phyloP scores from a whole-genome alignment of 768 basidiomycete species.

The Trametes cubensis region DNA sequence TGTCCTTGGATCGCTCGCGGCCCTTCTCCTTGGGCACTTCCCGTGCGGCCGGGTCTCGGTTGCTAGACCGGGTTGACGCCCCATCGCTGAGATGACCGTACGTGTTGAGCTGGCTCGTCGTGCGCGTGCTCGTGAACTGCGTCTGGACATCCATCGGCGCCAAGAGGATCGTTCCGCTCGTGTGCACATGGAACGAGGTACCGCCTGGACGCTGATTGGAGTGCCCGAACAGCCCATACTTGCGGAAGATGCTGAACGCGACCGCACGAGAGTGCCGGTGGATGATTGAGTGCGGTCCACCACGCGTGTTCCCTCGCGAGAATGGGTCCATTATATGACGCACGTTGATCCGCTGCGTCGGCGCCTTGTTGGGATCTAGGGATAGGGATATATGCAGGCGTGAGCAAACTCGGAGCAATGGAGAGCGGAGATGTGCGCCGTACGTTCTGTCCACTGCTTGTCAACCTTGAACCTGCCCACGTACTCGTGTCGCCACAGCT shows the following conservation, averaged over 20 bases:
- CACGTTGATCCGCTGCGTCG: conserved; percentile 70
- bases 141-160: conserved; percentile 78
- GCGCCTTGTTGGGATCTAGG: conserved; percentile 56
- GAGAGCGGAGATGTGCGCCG: conserved; percentile 13
- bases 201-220: conserved; percentile 17
- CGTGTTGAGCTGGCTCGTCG: conserved; percentile 66
- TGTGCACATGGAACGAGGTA: conserved; percentile 27
- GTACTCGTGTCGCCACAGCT: conserved; percentile 67
- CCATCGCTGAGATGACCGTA: conserved; percentile 64
- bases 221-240: conserved; percentile 44
- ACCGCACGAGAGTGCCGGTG: conserved; percentile 82
- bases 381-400: conserved; percentile 5
- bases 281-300: conserved; percentile 67
- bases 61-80: background rate
- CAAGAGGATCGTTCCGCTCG: conserved; percentile 53
- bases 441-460: conserved; percentile 38
- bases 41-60: conserved; percentile 24
- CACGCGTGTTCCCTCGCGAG: conserved; percentile 42
- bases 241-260: conserved; percentile 79
- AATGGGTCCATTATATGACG: conserved; percentile 56
- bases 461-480: conserved; percentile 69
- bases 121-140: conserved; percentile 75
- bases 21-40: conserved; percentile 33
- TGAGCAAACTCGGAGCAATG: conserved; percentile 2
- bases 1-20: conserved; percentile 32